A percentile compares a stretch with the other conserved stretches of the same genome.
Conservation (phyloP, 441 rosid species). For the Brassica balearica region DNA sequence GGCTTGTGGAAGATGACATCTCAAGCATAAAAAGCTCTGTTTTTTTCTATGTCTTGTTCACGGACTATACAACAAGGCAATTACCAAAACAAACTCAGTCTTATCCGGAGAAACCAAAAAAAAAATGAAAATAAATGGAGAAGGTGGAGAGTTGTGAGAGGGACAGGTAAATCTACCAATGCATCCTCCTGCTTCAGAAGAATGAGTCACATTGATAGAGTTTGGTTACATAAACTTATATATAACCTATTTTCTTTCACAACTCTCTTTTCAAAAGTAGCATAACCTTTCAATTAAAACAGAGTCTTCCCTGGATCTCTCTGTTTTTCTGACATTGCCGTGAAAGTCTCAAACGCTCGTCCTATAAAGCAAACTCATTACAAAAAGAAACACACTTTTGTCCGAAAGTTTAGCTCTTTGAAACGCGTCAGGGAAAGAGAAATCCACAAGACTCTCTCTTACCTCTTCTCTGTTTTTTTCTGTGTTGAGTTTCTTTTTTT, state of each 20-base stretch:
- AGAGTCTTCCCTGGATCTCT: slow-evolving; percentile 34
- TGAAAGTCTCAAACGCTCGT: slow-evolving; percentile 40
- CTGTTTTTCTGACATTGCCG: slow-evolving; percentile 34
- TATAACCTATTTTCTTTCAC: slow-evolving; percentile 1
- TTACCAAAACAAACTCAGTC: slow-evolving; percentile 28
- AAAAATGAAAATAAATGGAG: slow-evolving; percentile 22
- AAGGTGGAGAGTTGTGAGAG: slow-evolving; percentile 44
- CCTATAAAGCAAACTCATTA: slow-evolving; percentile 21
- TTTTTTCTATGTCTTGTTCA: slow-evolving; percentile 22
- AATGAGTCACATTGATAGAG: slow-evolving; percentile 34
- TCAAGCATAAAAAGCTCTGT: background rate
- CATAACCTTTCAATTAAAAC: slow-evolving; percentile 17
- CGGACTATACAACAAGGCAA: slow-evolving; percentile 5
- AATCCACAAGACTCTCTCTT: slow-evolving; percentile 28
- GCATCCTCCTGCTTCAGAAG: slow-evolving; percentile 21
- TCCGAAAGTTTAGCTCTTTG: slow-evolving; percentile 28
- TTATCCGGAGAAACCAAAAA: slow-evolving; percentile 10
- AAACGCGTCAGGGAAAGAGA: slow-evolving; percentile 22
- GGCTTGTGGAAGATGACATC: background rate
- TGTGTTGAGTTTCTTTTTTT: slow-evolving; percentile 22
- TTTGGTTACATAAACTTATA: slow-evolving; percentile 2
- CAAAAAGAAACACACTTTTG: slow-evolving; percentile 15
- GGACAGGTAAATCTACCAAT: slow-evolving; percentile 42
- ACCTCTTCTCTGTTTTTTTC: slow-evolving; percentile 22
- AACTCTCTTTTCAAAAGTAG: slow-evolving; percentile 13